Percentiles rank a stretch among this genome's conserved stretches.
phyloP scores from a whole-genome alignment of 1,284 basidiomycete genomes.

The Meripilus lineatus region DNA sequence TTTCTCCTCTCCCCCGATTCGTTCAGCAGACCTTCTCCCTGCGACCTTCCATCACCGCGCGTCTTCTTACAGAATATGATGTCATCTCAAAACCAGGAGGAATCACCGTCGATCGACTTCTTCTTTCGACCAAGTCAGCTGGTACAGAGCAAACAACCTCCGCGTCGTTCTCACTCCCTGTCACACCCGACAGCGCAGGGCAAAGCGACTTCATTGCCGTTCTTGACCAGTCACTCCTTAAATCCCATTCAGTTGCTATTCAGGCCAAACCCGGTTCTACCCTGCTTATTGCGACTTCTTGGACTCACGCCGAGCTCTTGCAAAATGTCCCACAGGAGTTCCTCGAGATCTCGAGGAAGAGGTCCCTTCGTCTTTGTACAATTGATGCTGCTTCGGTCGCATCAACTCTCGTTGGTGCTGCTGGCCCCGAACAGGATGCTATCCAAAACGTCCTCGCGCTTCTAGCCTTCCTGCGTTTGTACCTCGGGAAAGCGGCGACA shows the following conservation, averaged over 20 bases:
- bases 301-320: conserved; percentile 56
- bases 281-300: conserved; percentile 58
- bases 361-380: conserved; percentile 51
- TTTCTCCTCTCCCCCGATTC: conserved; percentile 48
- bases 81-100: conserved; percentile 67
- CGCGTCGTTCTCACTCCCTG: conserved; percentile 45
- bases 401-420: conserved; percentile 17
- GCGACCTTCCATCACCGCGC: conserved; percentile 40
- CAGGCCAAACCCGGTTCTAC: conserved; percentile 53
- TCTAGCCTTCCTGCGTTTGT: conserved; percentile 67
- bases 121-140: conserved; percentile 46
- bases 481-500: conserved; percentile 58
- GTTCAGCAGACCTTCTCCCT: conserved; percentile 54
- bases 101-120: conserved; percentile 53
- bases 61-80: conserved; percentile 62
- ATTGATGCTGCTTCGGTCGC: conserved; percentile 44
- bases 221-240: conserved; percentile 63
- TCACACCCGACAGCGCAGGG: conserved; percentile 41
- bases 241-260: conserved; percentile 58
- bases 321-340: conserved; percentile 46
- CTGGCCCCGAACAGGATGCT: conserved; percentile 33
- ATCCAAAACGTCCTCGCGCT: conserved; percentile 52
- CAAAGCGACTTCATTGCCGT: conserved; percentile 64
- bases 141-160: conserved; percentile 32
- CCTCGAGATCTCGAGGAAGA: conserved; percentile 37